These are phyloP conservation scores for Wallacemonas sp. DNA, from an alignment of 208 protist genomes.

Conservation along the genomic window DNA sequence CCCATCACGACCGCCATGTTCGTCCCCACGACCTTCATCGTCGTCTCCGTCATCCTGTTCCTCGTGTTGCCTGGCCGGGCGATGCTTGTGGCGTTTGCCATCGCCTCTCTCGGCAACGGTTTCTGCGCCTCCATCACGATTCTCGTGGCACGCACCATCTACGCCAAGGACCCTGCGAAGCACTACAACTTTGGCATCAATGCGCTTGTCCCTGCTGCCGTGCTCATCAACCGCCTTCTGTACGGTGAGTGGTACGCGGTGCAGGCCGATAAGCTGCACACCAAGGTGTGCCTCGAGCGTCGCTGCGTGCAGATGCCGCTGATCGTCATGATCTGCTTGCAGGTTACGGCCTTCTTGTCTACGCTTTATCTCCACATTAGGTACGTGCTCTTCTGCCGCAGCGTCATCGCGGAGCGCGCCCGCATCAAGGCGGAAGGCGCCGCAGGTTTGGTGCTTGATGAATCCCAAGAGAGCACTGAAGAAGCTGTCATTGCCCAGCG, in stretches of 20 bases:
- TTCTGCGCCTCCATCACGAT: conserved; percentile 37
- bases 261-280: conserved; percentile 33
- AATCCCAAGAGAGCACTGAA: neutral
- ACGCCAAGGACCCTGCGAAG: conserved; percentile 63
- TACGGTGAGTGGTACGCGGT: conserved; percentile 63
- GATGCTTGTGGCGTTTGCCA: conserved; percentile 33
- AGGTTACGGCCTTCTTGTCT: conserved; percentile 9
- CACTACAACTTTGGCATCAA: conserved; percentile 63
- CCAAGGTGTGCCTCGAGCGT: conserved; percentile 6
- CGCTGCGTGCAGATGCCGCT: conserved; percentile 17
- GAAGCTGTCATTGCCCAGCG: neutral
- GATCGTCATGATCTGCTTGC: conserved; percentile 8
- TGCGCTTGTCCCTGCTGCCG: conserved; percentile 20
- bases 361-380: conserved; percentile 12
- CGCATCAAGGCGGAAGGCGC: neutral
- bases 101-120: conserved; percentile 56
- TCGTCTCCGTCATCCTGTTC: conserved; percentile 27
- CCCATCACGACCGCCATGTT: conserved; percentile 36
- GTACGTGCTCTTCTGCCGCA: conserved; percentile 13
- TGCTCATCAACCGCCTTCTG: conserved; percentile 62
- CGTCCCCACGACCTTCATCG: conserved; percentile 19
- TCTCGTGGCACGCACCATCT: conserved; percentile 61
- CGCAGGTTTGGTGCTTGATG: neutral
- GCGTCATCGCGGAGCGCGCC: conserved; percentile 14
- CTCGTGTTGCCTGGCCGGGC: conserved; percentile 22